Evolutionary conservation across 495 filamentous ascomycete genomes (phyloP), one percentile per base, ranked within the genome.

Genomic region (Endocarpon pusillum): DNA sequence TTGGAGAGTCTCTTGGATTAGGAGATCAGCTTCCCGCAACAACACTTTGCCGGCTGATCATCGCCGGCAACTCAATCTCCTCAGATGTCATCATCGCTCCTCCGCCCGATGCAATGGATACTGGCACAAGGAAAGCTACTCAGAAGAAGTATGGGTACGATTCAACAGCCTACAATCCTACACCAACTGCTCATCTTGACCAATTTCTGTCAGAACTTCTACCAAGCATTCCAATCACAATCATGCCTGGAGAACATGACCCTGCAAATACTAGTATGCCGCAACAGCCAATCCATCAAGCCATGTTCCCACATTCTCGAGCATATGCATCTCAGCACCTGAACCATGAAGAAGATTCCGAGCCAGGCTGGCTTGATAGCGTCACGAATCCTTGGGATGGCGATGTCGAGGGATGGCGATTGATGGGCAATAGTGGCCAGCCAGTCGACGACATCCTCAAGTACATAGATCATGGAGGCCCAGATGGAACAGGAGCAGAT

Each of bases 101-200:
- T 20, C 33, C 32, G 16, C 32, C 51, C 15, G 50, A 54, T n/a
- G 40, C 48, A 10, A 56, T 63, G 8, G 52, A 51, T 10, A 37
- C 34, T 2, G 39, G 33, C 1, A 49, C 49, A 33, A 67, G 67
- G 42, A 73, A 70, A 36, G 47, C 49, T 17, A 46, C 45, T 3
- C 53, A 51, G 18, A 92, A 87, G 49, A 94, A 89, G 42, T 96
- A 96, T 56, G 87, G 91, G 33, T 96, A 96, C 58, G 89, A 96
- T 52, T 72, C 79, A 34, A 71, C 74, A 20, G 54, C 79, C 1
- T 96, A 93, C 59, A 89, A 96, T 51, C 62, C 86, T 8, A 54
- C 75, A 0, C 91, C 89, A 2, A 82, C 82, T 4, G 73, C 73
- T 23, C 76, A 75, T 32, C 64, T 99, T 21, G 89, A 99, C 54